Evolutionary conservation across 768 basidiomycete genomes (phyloP).

Genomic region (Podaxis sp.): DNA sequence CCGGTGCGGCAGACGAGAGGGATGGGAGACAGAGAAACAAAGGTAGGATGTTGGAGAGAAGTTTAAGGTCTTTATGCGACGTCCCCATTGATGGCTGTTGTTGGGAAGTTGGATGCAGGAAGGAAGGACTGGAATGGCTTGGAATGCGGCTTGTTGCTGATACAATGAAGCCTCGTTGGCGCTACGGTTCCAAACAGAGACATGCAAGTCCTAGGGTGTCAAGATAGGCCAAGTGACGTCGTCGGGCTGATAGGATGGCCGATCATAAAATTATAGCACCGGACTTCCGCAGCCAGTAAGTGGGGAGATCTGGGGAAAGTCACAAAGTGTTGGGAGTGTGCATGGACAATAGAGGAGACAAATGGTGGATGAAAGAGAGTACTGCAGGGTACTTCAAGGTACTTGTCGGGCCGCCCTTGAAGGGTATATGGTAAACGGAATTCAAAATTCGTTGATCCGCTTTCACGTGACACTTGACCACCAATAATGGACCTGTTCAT

Average conservation of each 20-base stretch:
- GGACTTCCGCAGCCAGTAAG: too few relatives aligned
- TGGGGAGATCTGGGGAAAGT: too few relatives aligned
- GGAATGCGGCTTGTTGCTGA: neutral
- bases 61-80: neutral
- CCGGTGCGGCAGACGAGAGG: slow-evolving; percentile 1
- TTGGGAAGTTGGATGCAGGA: neutral
- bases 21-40: neutral
- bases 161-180: too few relatives aligned
- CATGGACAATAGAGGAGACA: too few relatives aligned
- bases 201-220: neutral
- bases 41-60: neutral
- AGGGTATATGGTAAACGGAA: too few relatives aligned
- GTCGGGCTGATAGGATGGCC: neutral
- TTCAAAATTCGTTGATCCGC: neutral
- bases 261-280: too few relatives aligned
- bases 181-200: neutral
- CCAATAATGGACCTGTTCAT: neutral
- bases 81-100: neutral
- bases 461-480: neutral
- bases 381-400: too few relatives aligned
- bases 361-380: too few relatives aligned
- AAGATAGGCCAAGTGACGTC: neutral
- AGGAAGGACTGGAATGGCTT: neutral
- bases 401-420: too few relatives aligned
- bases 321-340: too few relatives aligned